Base-by-base conservation (phyloP, 768 basidiomycete genomes). In the Podaxis sp. region DNA sequence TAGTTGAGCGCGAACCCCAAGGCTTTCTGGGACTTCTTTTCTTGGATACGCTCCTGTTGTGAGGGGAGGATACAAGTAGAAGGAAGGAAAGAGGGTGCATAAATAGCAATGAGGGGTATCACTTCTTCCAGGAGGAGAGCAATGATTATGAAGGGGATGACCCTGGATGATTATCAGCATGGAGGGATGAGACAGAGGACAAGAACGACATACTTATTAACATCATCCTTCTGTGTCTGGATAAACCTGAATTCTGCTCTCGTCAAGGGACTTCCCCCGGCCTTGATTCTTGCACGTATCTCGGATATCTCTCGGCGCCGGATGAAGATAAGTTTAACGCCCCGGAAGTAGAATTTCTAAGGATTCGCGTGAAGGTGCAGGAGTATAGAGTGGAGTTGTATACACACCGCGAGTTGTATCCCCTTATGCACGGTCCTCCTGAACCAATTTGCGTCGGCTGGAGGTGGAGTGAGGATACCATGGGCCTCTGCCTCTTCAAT, bases 51-150 rank as follows among this genome's bases (percentile, higher is more conserved):
- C 72, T 70, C 79, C 40, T 82, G 85, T 75, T 95, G 93, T 12
- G 89, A 87, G 1, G 93, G 90, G 4, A 95, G 82, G 59, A 95
- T 81, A 70, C 92, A 94, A 0, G 93, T 95, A 2, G 92, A 94
- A 0, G 93, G 93, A 28, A 95, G 84, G 77, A 93, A 82, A 70
- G 83, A 85, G 1, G 93, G 93, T n/a, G 85, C 87, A 69, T 91
- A 95, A 64, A 95, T 84, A 28, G 91, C 91, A 65, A 94, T 84
- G 65, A 95, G 80, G 13, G 93, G 93, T 60, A 95, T 84, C 37
- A 90, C 71, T 73, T 95, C 93, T 73, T 95, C 93, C 0, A 92
- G 77, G 13, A 94, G 72, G 28, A 91, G 71, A 30, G 92, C 81
- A 63, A 93, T 85, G 67, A 91, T 67, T 8, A 93, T 70, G 76